phyloP scores from a whole-genome alignment of 176 grass and related monocot genomes.

The Musa beccarii region DNA sequence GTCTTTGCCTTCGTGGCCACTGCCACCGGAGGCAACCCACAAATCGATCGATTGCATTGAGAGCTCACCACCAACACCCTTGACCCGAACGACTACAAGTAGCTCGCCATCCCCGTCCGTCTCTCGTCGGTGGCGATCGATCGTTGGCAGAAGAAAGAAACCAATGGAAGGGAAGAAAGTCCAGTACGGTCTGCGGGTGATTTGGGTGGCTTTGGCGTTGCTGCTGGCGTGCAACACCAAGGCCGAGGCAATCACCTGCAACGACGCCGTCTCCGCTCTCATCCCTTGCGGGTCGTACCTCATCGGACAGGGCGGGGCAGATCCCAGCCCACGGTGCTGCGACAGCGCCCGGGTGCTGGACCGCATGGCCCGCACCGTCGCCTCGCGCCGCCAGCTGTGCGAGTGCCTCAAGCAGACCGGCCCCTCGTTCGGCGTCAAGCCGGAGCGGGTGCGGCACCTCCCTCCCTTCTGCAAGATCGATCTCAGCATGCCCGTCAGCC shows the following conservation, averaged over 20 bases:
- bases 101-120: too few species aligned
- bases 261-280: constrained; percentile 34
- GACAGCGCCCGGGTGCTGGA: constrained; percentile 28
- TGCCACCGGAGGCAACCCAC: too few species aligned
- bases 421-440: constrained; percentile 47
- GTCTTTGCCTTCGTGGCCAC: too few species aligned
- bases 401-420: constrained; percentile 41
- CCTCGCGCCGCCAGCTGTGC: constrained; percentile 35
- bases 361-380: constrained; percentile 27
- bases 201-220: background rate
- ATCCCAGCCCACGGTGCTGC: constrained; percentile 38
- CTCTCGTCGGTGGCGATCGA: too few species aligned
- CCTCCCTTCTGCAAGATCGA: constrained; percentile 35
- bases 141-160: too few species aligned
- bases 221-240: background rate
- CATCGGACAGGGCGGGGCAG: constrained; percentile 17
- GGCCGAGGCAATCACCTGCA: constrained; percentile 16
- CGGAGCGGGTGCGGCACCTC: constrained; percentile 31
- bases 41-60: too few species aligned
- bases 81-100: too few species aligned
- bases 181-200: too few species aligned
- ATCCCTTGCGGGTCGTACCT: constrained; percentile 40
- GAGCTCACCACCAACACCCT: too few species aligned
- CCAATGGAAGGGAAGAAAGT: too few species aligned
- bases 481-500: constrained; percentile 32